Base-by-base conservation (phyloP, 1,139 yeast genomes). In the Kodamaea fungicola region DNA sequence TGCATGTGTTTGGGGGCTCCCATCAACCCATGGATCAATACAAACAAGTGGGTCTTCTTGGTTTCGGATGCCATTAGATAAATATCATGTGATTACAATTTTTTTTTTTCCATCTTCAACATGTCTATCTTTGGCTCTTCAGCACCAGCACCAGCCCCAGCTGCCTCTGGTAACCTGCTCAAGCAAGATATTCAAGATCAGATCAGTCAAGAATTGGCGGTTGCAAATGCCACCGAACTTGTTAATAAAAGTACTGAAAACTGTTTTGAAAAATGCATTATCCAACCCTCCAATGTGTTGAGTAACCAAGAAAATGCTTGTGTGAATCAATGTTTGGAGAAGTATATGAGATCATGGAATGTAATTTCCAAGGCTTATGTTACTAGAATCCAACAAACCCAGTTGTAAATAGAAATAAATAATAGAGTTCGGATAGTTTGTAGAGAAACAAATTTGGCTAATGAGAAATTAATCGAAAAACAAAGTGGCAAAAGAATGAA, bases 331-430 rank as follows among this genome's bases (percentile, higher is more conserved):
- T 89, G 97, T 59, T 73, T 86, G 55, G 83, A 83, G 47, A 89
- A 88, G 65, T 89, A 87, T 63, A 83, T 89, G 94, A 76, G 85
- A 60, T 80, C 95, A 29, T 89, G 96, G 96, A 88, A 88, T 55
- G 72, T 83, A 38, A 71, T 89, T 37, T 85, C 95, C 23, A 80
- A 79, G 59, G 69, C 87, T 9, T 88, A 88, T 59, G 78, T 87
- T 38, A 59, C 78, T 21, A 76, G 96, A 60, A 83, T 88, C 50
- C 92, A 83, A 32, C 47, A 51, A 33, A 37, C 43, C 9, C 22
- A 32, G 31, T 25, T 27, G 16, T 28, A 22, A 19, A 10, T 16
- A 22, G 24, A 16, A 26, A 26, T 26, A 26, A 13, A 10, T 26
- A 26, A 26, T 26, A 26, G 28, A 26, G 13, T 26, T 26, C 13